Evolutionary conservation across 345 rosid species (phyloP).

Genomic region (Eutrema heterophyllum): DNA sequence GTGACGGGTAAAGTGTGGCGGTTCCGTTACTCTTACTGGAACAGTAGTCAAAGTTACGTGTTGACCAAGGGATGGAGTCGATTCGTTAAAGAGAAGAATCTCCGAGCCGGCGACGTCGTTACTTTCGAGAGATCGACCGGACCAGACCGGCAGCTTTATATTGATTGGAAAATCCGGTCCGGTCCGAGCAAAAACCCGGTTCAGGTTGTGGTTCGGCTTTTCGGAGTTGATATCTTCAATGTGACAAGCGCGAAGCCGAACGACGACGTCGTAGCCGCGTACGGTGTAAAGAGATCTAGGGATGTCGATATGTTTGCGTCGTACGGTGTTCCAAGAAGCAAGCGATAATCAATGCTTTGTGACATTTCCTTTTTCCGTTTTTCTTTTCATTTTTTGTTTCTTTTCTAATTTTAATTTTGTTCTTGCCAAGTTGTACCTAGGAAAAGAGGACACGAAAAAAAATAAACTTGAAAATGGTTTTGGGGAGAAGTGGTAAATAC

Average conservation of each 20-base stretch:
- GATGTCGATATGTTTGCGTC: constrained; percentile 46
- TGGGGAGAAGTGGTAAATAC: neutral
- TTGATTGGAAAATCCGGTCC: constrained; percentile 44
- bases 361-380: constrained; percentile 26
- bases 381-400: too few relatives aligned
- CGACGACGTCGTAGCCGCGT: constrained; percentile 38
- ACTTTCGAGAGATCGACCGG: constrained; percentile 74
- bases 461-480: neutral
- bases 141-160: constrained; percentile 58
- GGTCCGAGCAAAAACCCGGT: constrained; percentile 16
- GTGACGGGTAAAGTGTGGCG: constrained; percentile 74
- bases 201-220: constrained; percentile 29
- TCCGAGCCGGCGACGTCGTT: constrained; percentile 78
- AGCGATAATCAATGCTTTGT: constrained; percentile 58
- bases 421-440: constrained; percentile 4
- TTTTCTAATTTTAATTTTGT: neutral
- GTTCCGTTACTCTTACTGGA: constrained; percentile 95
- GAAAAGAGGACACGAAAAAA: neutral
- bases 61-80: constrained; percentile 95
- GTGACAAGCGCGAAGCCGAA: constrained; percentile 43
- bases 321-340: constrained; percentile 64
- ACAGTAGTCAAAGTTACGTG: constrained; percentile 91
- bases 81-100: constrained; percentile 79
- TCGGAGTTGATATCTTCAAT: constrained; percentile 66
- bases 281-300: constrained; percentile 55